phyloP scores from a whole-genome alignment of 495 filamentous ascomycete species.

The Glarea lozoyensis region DNA sequence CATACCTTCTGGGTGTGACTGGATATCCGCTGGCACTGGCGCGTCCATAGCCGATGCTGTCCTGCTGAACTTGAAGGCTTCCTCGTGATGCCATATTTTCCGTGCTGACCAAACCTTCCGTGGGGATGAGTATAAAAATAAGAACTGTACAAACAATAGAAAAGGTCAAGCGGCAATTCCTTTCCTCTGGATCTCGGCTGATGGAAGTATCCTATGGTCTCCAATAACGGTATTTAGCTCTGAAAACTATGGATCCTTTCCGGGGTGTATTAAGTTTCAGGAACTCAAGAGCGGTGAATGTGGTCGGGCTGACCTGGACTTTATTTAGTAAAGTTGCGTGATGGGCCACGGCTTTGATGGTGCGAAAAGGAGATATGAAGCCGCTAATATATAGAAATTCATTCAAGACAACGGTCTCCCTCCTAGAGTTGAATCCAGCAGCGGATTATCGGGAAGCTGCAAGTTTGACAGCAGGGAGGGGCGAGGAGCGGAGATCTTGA shows the following conservation, averaged over 20 bases:
- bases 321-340: neutral
- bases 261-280: conserved; percentile 6
- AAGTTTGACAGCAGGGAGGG: conserved; percentile 1
- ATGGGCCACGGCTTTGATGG: conserved; percentile 9
- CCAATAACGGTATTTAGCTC: conserved; percentile 7
- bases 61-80: conserved; percentile 19
- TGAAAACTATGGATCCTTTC: conserved; percentile 9
- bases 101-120: conserved; percentile 7
- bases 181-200: conserved; percentile 5
- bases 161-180: conserved; percentile 14
- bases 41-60: conserved; percentile 16
- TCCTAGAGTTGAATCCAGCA: conserved; percentile 4
- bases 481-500: conserved; percentile 1
- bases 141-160: conserved; percentile 12
- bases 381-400: conserved; percentile 14
- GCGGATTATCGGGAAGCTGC: neutral
- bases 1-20: conserved; percentile 19
- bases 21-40: conserved; percentile 7
- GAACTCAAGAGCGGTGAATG: conserved; percentile 10
- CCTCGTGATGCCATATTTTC: conserved; percentile 22
- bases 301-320: conserved; percentile 9
- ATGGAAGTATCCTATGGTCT: conserved; percentile 2
- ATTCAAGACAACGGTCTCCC: conserved; percentile 5
- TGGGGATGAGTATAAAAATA: conserved; percentile 10
- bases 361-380: conserved; percentile 8